A percentile compares a stretch with the other conserved stretches of the same genome.
phyloP scores from a whole-genome alignment of 2,329 filamentous ascomycete species.

The Ramularia endophylla region DNA sequence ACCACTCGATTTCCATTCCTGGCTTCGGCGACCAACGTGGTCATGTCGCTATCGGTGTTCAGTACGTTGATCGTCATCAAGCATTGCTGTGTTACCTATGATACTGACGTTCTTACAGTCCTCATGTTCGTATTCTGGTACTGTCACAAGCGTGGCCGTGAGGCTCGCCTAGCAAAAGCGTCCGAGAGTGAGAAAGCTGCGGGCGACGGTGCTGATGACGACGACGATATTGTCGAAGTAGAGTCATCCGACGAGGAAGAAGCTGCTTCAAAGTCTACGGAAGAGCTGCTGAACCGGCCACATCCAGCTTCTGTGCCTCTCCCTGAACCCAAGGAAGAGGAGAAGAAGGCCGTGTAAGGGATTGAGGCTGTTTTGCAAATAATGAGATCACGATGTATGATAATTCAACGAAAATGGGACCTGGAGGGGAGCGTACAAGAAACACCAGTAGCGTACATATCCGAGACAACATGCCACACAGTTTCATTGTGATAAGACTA shows the following conservation, averaged over 20 bases:
- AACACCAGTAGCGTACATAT: too few species aligned
- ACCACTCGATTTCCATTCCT: slow-evolving; percentile 85
- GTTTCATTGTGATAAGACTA: too few species aligned
- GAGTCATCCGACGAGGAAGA: slow-evolving; percentile 15
- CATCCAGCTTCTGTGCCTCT: slow-evolving; percentile 21
- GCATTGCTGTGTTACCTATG: not conserved
- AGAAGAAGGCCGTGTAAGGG: too few species aligned
- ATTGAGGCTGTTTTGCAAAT: too few species aligned
- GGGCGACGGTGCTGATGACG: slow-evolving; percentile 18
- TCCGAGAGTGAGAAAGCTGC: slow-evolving; percentile 11
- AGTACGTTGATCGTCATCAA: slow-evolving; percentile 49
- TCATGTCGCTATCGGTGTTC: slow-evolving; percentile 85
- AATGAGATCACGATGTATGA: too few species aligned
- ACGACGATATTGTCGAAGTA: slow-evolving; percentile 16
- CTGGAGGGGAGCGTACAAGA: too few species aligned
- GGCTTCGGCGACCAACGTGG: slow-evolving; percentile 75
- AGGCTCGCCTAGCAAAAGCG: slow-evolving; percentile 60
- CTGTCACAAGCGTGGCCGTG: slow-evolving; percentile 89
- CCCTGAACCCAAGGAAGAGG: slow-evolving; percentile 5
- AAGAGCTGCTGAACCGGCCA: slow-evolving; percentile 21
- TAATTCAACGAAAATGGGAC: too few species aligned
- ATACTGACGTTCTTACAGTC: slow-evolving; percentile 47
- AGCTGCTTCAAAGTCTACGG: slow-evolving; percentile 8
- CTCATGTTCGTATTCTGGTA: slow-evolving; percentile 96
- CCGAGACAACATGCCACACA: too few species aligned